These are phyloP conservation scores for Cenchrus purpureus DNA, from an alignment of 176 grass and related monocot genomes.

Conservation along the genomic window DNA sequence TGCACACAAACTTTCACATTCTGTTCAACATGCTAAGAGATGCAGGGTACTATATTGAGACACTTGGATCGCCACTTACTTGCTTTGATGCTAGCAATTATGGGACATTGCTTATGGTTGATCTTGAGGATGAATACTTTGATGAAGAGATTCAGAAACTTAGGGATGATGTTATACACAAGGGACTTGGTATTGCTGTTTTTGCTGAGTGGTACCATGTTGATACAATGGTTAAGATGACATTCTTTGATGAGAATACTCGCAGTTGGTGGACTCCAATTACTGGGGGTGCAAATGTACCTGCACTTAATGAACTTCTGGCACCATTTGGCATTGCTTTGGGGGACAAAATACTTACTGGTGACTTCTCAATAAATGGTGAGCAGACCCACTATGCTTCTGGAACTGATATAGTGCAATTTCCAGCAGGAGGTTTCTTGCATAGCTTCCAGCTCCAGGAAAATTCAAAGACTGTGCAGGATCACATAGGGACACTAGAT, in stretches of 20 bases:
- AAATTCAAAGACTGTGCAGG: conserved; percentile 52
- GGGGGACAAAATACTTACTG: conserved; percentile 89
- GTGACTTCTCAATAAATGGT: conserved; percentile 94
- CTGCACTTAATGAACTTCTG: conserved; percentile 91
- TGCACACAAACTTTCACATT: conserved; percentile 98
- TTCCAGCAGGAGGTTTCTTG: conserved; percentile 80
- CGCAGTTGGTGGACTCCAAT: conserved; percentile 99
- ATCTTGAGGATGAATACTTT: conserved; percentile 97
- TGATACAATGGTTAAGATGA: conserved; percentile 97
- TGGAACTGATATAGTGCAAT: conserved; percentile 94
- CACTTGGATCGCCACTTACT: conserved; percentile 89
- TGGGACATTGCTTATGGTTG: conserved; percentile 95
- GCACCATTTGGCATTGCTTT: conserved; percentile 88
- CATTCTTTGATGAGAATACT: conserved; percentile 99
- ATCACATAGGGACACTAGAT: conserved; percentile 54
- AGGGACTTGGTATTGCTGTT: conserved; percentile 79
- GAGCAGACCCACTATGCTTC: conserved; percentile 98
- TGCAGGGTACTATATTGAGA: conserved; percentile 91
- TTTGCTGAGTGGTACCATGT: conserved; percentile 99
- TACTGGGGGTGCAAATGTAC: conserved; percentile 96
- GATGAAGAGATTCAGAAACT: conserved; percentile 93
- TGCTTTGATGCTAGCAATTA: conserved; percentile 94
- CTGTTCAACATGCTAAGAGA: conserved; percentile 97
- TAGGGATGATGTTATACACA: conserved; percentile 80
- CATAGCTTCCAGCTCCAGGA: conserved; percentile 95